Percentiles rank a stretch among this genome's conserved stretches.
Conservation (phyloP, 257 asterid species). For the Henckelia pumila region DNA sequence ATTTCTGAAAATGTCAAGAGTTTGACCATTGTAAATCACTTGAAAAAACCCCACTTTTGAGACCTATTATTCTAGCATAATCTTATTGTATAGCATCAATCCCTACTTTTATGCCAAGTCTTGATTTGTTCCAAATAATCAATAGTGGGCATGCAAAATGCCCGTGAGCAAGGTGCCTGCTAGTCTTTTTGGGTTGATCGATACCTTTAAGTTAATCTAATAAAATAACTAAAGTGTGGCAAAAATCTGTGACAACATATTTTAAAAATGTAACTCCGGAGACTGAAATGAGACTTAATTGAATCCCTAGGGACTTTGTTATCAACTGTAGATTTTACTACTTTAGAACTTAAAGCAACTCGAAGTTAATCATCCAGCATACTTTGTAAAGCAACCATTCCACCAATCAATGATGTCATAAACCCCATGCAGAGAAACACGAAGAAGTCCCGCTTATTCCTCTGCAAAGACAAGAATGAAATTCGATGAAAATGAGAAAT, state of each 20-base stretch:
- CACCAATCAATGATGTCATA: slow-evolving; percentile 56
- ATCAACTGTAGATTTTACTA: slow-evolving; percentile 7
- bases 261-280: slow-evolving; percentile 5
- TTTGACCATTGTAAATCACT: slow-evolving; percentile 1
- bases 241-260: slow-evolving; percentile 8
- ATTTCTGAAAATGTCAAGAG: not conserved
- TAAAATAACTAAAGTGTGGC: slow-evolving; percentile 1
- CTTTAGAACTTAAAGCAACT: slow-evolving; percentile 14
- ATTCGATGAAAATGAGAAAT: slow-evolving; percentile 4
- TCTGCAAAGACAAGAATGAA: slow-evolving; percentile 48
- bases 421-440: slow-evolving; percentile 76
- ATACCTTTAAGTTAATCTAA: too few relatives aligned
- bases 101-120: not conserved
- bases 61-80: slow-evolving; percentile 2
- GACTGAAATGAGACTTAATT: slow-evolving; percentile 11
- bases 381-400: slow-evolving; percentile 67
- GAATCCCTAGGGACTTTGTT: not conserved
- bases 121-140: slow-evolving; percentile 4
- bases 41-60: not conserved
- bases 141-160: not conserved
- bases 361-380: slow-evolving; percentile 40
- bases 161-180: not conserved
- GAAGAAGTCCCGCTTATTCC: slow-evolving; percentile 83
- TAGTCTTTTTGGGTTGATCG: too few relatives aligned
- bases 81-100: slow-evolving; percentile 1